A percentile compares a stretch with the other conserved stretches of the same genome.
phyloP scores from a whole-genome alignment of 2,329 filamentous ascomycete species.

The Diaporthe batatas region DNA sequence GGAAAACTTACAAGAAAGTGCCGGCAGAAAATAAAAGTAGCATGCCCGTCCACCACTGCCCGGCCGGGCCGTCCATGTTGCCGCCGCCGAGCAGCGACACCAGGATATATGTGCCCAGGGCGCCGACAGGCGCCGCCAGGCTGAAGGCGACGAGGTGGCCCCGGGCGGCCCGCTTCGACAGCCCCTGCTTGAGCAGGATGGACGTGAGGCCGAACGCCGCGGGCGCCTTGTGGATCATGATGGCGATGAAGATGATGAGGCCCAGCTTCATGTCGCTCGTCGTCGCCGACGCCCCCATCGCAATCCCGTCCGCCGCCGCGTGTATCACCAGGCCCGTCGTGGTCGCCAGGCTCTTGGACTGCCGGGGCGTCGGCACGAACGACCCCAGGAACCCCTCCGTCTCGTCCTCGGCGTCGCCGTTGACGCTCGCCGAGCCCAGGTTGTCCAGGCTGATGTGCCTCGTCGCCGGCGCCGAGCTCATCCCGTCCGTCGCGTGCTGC shows the following conservation, averaged over 20 bases:
- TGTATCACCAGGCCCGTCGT: constrained; percentile 97
- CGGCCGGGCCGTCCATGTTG: constrained; percentile 68
- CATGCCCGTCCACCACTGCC: constrained; percentile 92
- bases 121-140: constrained; percentile 88
- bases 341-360: constrained; percentile 78
- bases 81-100: constrained; percentile 80
- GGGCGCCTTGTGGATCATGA: constrained; percentile 97
- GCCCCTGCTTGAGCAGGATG: constrained; percentile 88
- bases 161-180: constrained; percentile 87
- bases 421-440: constrained; percentile 60
- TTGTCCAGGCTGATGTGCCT: constrained; percentile 92
- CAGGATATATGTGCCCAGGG: constrained; percentile 84
- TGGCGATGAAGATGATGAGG: constrained; percentile 93
- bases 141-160: constrained; percentile 93
- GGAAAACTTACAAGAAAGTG: constrained; percentile 85
- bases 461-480: constrained; percentile 75
- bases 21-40: constrained; percentile 94
- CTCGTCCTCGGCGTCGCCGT: constrained; percentile 64
- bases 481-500: constrained; percentile 75
- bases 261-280: constrained; percentile 80
- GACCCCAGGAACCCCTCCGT: constrained; percentile 71
- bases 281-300: constrained; percentile 90
- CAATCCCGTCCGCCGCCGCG: constrained; percentile 93
- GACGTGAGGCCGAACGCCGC: constrained; percentile 96
- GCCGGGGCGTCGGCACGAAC: constrained; percentile 68